Evolutionary conservation across 805 yeast species (phyloP), one percentile per base, ranked within the genome.

Genomic region (Candida argentea): DNA sequence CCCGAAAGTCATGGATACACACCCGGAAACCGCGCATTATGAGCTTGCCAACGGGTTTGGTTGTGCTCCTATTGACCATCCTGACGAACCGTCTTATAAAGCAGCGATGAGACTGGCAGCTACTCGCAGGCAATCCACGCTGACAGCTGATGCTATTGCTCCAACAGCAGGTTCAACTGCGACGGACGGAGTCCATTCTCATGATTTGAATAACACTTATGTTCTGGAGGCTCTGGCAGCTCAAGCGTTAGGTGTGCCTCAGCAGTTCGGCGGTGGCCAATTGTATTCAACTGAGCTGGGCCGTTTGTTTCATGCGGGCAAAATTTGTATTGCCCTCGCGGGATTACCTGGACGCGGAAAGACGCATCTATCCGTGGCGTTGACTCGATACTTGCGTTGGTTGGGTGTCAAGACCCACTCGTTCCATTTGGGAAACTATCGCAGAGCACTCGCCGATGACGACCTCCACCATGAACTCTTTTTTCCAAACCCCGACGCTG

Each of bases 301-400:
- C 0, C 70, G 85, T 38, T 64, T 91, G 43, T 91, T 84, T 58
- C 97, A 91, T 46, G 97, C 98, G 4, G 98, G 98, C 3, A 82
- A 84, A 43, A 75, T 91, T 24, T 74, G 94, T 42, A 79, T 91
- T 29, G 84, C 81, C 4, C 66, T 91, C 40, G 89, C 83, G 4
- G 98, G 98, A 0, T 64, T 87, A 34, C 97, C 98, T 2, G 97
- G 95, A 1, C 68, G 97, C 26, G 96, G 97, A 2, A 91, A 91
- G 50, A 91, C 98, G 2, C 85, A 86, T 49, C 64, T 89, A 28
- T 80, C 95, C 5, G 96, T 89, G 22, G 78, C 94, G 9, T 65
- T 91, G 38, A 85, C 95, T 4, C 70, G 98, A 33, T 91, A 87
- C 52, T 63, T 93, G 40, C 70, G 96, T 43, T 91, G 98, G 98